phyloP scores from a whole-genome alignment of 164 flowering plant species.

The Hamamelis virginiana region DNA sequence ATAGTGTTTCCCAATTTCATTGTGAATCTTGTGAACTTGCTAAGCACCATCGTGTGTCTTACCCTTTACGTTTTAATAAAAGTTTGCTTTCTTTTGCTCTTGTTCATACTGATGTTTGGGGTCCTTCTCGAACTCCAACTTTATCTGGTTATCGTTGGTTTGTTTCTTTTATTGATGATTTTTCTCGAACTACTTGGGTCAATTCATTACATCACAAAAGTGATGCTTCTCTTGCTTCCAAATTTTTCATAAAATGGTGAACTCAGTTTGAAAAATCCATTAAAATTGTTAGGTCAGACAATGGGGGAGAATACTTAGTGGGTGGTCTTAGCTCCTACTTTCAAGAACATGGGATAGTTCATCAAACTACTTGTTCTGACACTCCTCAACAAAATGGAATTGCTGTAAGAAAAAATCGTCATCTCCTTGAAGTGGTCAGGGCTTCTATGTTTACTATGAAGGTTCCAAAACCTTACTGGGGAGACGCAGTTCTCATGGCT shows the following conservation, averaged over 20 bases:
- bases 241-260: neutral
- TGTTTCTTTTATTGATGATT: constrained; percentile 4
- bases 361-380: neutral
- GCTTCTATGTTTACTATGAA: neutral
- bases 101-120: constrained; percentile 7
- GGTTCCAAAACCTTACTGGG: constrained; percentile 5
- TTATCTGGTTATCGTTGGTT: neutral
- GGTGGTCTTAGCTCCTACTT: neutral
- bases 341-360: neutral
- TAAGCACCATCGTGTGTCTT: neutral
- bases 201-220: neutral
- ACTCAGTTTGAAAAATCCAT: neutral
- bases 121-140: neutral
- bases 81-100: neutral
- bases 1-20: neutral
- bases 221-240: neutral
- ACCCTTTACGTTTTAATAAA: neutral
- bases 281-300: neutral
- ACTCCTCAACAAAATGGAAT: constrained; percentile 12
- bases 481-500: neutral
- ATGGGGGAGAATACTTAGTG: neutral
- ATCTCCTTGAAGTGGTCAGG: neutral
- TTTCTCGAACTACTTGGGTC: neutral
- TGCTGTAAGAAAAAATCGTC: neutral
- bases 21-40: neutral